Evolutionary conservation across 495 filamentous ascomycete genomes (phyloP).

Genomic region (Aspergillus cavernicola): DNA sequence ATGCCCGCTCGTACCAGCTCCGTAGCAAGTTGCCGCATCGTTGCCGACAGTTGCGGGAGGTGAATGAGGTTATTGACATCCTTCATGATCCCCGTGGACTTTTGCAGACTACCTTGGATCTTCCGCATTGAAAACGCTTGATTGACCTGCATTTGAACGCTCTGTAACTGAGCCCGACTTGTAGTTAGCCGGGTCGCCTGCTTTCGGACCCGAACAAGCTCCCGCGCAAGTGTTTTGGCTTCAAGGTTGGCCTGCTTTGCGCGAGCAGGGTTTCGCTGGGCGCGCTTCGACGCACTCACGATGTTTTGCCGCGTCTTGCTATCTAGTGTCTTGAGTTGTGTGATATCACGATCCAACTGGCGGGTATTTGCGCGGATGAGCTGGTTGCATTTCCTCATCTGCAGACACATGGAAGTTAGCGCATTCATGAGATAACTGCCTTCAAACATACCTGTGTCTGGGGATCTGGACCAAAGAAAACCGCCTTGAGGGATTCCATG

Average conservation of each 20-base stretch:
- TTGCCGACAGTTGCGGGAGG: slow-evolving; percentile 80
- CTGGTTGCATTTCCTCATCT: slow-evolving; percentile 95
- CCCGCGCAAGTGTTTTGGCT: slow-evolving; percentile 80
- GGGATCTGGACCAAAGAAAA: slow-evolving; percentile 92
- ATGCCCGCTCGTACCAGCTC: slow-evolving; percentile 93
- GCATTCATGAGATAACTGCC: neutral
- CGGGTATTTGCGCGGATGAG: slow-evolving; percentile 88
- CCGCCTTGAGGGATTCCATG: slow-evolving; percentile 84
- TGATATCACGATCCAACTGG: slow-evolving; percentile 92
- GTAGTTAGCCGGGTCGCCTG: slow-evolving; percentile 71
- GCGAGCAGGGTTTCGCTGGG: slow-evolving; percentile 69
- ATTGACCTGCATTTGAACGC: slow-evolving; percentile 96
- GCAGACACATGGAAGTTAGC: slow-evolving; percentile 8
- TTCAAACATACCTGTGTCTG: slow-evolving; percentile 67
- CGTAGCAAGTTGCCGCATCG: slow-evolving; percentile 83
- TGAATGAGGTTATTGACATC: slow-evolving; percentile 86
- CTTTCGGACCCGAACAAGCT: slow-evolving; percentile 78
- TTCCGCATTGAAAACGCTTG: slow-evolving; percentile 94
- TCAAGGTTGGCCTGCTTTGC: slow-evolving; percentile 72
- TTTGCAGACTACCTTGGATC: slow-evolving; percentile 89
- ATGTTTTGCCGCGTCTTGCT: slow-evolving; percentile 83
- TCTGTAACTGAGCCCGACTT: slow-evolving; percentile 84
- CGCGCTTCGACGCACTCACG: slow-evolving; percentile 71
- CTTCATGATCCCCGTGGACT: slow-evolving; percentile 90
- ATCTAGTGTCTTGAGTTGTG: slow-evolving; percentile 68